phyloP scores from a whole-genome alignment of 306 rosid species.

The Erythrophleum fordii region DNA sequence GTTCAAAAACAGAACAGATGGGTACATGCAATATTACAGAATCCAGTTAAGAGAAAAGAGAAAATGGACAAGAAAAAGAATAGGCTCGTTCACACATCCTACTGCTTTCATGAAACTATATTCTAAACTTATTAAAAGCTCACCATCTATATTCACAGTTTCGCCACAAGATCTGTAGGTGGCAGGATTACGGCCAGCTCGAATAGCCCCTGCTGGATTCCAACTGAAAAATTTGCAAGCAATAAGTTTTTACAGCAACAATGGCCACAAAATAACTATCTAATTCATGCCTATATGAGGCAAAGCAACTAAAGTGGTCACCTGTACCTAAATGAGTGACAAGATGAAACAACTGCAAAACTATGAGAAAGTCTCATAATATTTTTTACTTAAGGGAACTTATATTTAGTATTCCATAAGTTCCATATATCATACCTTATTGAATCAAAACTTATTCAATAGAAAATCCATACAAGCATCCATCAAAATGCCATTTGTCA shows the following conservation, averaged over 20 bases:
- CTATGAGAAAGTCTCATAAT: background rate
- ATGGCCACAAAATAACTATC: background rate
- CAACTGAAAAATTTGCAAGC: slow-evolving; percentile 65
- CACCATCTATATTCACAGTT: slow-evolving; percentile 81
- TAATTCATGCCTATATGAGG: background rate
- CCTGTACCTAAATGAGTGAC: slow-evolving; percentile 4
- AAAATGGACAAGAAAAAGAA: background rate
- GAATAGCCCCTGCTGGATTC: slow-evolving; percentile 95
- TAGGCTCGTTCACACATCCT: background rate
- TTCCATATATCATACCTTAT: background rate
- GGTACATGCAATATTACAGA: slow-evolving; percentile 13
- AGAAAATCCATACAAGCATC: background rate
- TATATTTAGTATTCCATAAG: background rate
- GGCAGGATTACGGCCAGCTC: slow-evolving; percentile 89
- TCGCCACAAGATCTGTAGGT: slow-evolving; percentile 68
- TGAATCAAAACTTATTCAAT: background rate
- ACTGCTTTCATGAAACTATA: slow-evolving; percentile 18
- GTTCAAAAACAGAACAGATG: slow-evolving; percentile 6
- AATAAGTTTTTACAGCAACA: slow-evolving; percentile 38
- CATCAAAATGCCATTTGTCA: background rate
- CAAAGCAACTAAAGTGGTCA: slow-evolving; percentile 7
- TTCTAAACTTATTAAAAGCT: slow-evolving; percentile 36
- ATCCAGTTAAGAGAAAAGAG: background rate
- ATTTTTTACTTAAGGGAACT: background rate
- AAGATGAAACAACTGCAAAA: slow-evolving; percentile 14